These are phyloP conservation scores for Solanum rostratum DNA, from an alignment of 257 asterid species.

Conservation along the genomic window DNA sequence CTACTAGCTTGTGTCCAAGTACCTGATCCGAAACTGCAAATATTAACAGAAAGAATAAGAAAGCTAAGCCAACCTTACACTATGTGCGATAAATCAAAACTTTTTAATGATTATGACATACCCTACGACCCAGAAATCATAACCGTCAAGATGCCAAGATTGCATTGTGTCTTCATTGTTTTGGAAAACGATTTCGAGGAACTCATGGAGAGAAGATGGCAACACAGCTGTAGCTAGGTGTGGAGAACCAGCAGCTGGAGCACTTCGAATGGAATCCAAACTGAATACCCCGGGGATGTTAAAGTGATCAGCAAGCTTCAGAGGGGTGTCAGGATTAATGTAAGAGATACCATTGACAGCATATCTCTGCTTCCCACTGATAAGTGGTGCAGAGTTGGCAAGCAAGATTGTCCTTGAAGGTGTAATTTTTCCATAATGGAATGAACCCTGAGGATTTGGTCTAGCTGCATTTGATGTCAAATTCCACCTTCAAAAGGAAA, in stretches of 20 bases:
- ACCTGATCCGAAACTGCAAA: conserved; percentile 11
- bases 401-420: conserved; percentile 33
- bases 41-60: background rate
- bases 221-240: conserved; percentile 30
- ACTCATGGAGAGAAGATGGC: conserved; percentile 35
- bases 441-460: conserved; percentile 56
- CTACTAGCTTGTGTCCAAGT: conserved; percentile 9
- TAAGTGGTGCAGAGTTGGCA: conserved; percentile 24
- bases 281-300: conserved; percentile 38
- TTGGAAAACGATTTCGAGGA: conserved; percentile 39
- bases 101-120: background rate
- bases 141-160: conserved; percentile 58
- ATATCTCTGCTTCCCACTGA: conserved; percentile 20
- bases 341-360: conserved; percentile 35
- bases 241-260: conserved; percentile 9
- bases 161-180: conserved; percentile 28
- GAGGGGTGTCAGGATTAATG: conserved; percentile 33
- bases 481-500: conserved; percentile 30
- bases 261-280: conserved; percentile 19
- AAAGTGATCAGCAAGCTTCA: conserved; percentile 42
- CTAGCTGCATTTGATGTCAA: conserved; percentile 42
- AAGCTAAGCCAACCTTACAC: background rate
- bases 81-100: background rate
- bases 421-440: conserved; percentile 30
- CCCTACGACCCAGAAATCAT: conserved; percentile 46